Percentiles rank a stretch among this genome's conserved stretches.
These are phyloP conservation scores for Hamamelis virginiana DNA, from an alignment of 164 flowering plant genomes.

Conservation along the genomic window DNA sequence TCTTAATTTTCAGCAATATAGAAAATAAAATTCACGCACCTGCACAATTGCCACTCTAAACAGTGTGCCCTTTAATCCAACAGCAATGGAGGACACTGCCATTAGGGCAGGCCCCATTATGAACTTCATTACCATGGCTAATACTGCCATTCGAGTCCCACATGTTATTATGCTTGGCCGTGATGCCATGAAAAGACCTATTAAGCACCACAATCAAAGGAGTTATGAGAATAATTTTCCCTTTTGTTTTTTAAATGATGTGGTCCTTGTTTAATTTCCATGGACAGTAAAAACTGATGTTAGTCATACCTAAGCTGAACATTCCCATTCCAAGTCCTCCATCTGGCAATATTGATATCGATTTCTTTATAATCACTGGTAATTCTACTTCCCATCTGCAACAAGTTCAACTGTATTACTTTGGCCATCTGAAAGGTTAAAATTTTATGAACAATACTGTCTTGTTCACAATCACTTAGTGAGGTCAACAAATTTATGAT, in stretches of 20 bases:
- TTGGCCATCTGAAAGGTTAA: not conserved
- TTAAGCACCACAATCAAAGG: constrained; percentile 10
- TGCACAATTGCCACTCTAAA: constrained; percentile 77
- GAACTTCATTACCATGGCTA: too few species aligned
- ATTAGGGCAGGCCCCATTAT: too few species aligned
- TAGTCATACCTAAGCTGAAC: constrained; percentile 80
- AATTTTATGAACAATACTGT: not conserved
- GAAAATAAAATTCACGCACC: constrained; percentile 34
- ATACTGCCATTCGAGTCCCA: too few species aligned
- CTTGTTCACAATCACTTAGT: not conserved
- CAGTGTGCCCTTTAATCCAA: too few species aligned
- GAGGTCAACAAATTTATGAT: not conserved
- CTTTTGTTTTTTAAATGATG: not conserved
- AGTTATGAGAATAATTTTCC: not conserved
- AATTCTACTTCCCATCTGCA: constrained; percentile 61
- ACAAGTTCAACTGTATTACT: constrained; percentile 8
- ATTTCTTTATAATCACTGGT: constrained; percentile 54
- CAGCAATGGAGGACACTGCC: too few species aligned
- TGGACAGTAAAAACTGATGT: not conserved
- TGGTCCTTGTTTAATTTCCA: not conserved
- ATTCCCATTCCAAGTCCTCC: constrained; percentile 95
- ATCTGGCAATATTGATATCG: constrained; percentile 54
- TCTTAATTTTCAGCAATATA: too few species aligned
- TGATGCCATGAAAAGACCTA: constrained; percentile 86
- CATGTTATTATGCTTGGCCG: too few species aligned